These are phyloP conservation scores for Acer negundo DNA, from an alignment of 345 rosid species.

Conservation along the genomic window DNA sequence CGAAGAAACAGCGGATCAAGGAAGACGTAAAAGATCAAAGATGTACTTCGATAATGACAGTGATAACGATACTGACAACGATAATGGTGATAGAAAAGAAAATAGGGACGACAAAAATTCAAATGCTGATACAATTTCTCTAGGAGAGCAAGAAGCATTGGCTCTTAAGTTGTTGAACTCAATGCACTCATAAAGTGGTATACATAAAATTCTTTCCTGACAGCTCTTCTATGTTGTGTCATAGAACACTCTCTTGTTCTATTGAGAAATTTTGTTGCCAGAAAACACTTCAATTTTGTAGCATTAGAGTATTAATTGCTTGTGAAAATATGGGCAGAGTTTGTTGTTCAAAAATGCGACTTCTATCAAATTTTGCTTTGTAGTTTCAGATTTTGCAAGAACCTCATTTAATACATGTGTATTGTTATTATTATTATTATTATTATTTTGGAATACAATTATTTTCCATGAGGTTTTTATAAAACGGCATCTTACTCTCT, in stretches of 20 bases:
- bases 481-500: too few species aligned
- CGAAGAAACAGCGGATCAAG: conserved; percentile 32
- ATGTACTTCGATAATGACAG: conserved; percentile 44
- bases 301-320: neutral
- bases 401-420: neutral
- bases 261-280: neutral
- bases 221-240: neutral
- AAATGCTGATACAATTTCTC: conserved; percentile 50
- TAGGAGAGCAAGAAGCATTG: conserved; percentile 82
- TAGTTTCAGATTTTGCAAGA: neutral
- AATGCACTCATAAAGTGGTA: conserved; percentile 40
- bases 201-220: neutral
- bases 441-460: too few species aligned
- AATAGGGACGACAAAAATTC: conserved; percentile 16
- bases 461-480: too few species aligned
- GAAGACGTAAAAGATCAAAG: conserved; percentile 55
- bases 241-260: neutral
- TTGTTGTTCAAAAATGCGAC: neutral
- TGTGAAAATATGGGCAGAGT: neutral
- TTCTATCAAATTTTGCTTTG: neutral
- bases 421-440: too few species aligned
- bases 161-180: conserved; percentile 73
- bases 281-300: neutral
- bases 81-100: conserved; percentile 31
- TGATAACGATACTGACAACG: conserved; percentile 36